phyloP scores from a whole-genome alignment of 108 stramenopile species.

The Nitzschia palea region DNA sequence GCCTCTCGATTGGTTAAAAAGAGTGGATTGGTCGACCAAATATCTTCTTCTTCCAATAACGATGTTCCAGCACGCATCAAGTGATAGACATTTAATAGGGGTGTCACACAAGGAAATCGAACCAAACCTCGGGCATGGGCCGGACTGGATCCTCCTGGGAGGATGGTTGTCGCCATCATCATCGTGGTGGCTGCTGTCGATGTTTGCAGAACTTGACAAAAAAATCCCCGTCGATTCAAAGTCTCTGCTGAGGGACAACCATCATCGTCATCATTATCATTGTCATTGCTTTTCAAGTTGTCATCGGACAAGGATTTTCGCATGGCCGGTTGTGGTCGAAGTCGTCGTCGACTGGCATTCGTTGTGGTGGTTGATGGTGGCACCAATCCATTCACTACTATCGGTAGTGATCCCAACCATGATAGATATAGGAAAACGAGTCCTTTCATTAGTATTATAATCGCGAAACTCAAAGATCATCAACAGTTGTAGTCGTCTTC shows the following conservation, averaged over 20 bases:
- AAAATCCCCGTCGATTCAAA: neutral
- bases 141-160: neutral
- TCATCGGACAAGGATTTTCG: too few species aligned
- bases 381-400: neutral
- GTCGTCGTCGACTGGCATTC: neutral
- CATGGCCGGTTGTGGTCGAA: neutral
- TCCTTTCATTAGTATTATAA: neutral
- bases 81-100: constrained; percentile 63
- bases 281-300: too few species aligned
- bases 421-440: neutral
- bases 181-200: neutral
- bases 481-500: constrained; percentile 17
- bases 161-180: neutral
- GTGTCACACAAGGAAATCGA: constrained; percentile 50
- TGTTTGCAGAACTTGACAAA: neutral
- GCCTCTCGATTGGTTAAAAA: constrained; percentile 24
- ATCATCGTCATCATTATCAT: neutral
- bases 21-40: constrained; percentile 76
- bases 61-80: constrained; percentile 59
- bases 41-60: constrained; percentile 67
- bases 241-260: neutral
- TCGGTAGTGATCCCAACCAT: neutral
- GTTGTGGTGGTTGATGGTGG: neutral
- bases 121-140: constrained; percentile 30
- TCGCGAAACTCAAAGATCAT: neutral